phyloP scores from a whole-genome alignment of 1,139 yeast genomes.

The Trichomonascaceae sp. region DNA sequence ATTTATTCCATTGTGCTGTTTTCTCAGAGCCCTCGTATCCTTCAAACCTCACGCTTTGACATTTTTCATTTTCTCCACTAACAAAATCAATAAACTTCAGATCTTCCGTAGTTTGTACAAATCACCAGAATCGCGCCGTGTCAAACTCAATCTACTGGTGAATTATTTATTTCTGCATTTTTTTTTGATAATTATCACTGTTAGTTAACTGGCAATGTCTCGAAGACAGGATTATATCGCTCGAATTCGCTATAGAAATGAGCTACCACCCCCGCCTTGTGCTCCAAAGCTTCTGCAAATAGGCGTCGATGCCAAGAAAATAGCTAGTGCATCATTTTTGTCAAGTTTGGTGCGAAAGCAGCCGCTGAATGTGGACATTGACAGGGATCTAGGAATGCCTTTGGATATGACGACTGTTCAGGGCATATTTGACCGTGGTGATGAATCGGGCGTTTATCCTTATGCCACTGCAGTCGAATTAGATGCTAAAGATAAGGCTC shows the following conservation, averaged over 20 bases:
- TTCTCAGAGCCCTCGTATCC: too few species aligned
- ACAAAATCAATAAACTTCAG: background rate
- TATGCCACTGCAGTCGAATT: constrained; percentile 31
- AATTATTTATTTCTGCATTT: background rate
- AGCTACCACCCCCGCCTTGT: constrained; percentile 87
- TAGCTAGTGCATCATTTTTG: constrained; percentile 56
- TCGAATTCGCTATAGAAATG: constrained; percentile 76
- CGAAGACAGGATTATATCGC: constrained; percentile 79
- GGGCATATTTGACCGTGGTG: constrained; percentile 61
- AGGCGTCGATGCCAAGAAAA: constrained; percentile 39
- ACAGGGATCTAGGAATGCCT: constrained; percentile 77
- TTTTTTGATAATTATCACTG: background rate
- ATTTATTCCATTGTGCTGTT: too few species aligned
- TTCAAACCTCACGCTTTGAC: background rate
- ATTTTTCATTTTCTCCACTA: background rate
- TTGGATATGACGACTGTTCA: constrained; percentile 65
- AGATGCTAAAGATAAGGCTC: constrained; percentile 69
- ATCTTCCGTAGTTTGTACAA: background rate
- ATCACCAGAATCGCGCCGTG: background rate
- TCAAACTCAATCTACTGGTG: background rate
- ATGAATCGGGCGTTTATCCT: constrained; percentile 41
- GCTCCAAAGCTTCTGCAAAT: constrained; percentile 76
- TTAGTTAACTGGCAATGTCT: constrained; percentile 16
- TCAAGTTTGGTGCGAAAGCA: constrained; percentile 72
- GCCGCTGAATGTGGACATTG: constrained; percentile 57